These are phyloP conservation scores for Rhizoclosmatium sp. DNA, from an alignment of 192 early-diverging fungal genomes.

Conservation along the genomic window DNA sequence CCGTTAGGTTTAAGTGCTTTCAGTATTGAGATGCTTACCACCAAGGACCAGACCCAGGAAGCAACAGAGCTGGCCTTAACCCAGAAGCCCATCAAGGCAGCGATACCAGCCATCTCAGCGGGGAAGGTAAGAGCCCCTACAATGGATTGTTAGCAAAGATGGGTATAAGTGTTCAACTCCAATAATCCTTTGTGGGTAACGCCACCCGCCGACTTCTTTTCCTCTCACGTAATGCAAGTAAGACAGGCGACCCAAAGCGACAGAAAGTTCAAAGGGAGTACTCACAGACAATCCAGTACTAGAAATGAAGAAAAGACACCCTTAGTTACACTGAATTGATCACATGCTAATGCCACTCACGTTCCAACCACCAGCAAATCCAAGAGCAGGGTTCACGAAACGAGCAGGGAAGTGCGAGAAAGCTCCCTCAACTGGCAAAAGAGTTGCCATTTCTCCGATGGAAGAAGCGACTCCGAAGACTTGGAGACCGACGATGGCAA, in stretches of 20 bases:
- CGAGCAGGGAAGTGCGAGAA: slow-evolving; percentile 82
- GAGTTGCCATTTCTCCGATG: slow-evolving; percentile 83
- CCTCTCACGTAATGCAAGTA: no score
- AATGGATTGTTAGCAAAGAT: background rate
- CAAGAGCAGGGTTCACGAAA: slow-evolving; percentile 77
- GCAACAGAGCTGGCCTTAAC: slow-evolving; percentile 40
- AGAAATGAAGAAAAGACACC: no score
- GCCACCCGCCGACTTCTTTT: no score
- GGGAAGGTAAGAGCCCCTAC: slow-evolving; percentile 40
- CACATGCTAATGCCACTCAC: background rate
- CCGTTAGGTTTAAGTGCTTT: no score
- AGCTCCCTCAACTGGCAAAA: slow-evolving; percentile 75
- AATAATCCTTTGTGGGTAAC: no score
- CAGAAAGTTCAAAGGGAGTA: no score
- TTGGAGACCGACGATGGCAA: slow-evolving; percentile 26
- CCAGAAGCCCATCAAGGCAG: slow-evolving; percentile 78
- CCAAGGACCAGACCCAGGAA: slow-evolving; percentile 54
- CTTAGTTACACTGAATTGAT: no score
- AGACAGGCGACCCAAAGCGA: no score
- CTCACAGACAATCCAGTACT: slow-evolving; percentile 42
- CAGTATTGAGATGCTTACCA: background rate
- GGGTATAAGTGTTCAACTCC: no score
- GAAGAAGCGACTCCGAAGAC: slow-evolving; percentile 62
- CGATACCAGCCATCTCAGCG: slow-evolving; percentile 80
- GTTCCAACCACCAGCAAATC: slow-evolving; percentile 54